Conservation (phyloP, 1,139 yeast genomes). For the Kurtzmaniella natalensis region DNA sequence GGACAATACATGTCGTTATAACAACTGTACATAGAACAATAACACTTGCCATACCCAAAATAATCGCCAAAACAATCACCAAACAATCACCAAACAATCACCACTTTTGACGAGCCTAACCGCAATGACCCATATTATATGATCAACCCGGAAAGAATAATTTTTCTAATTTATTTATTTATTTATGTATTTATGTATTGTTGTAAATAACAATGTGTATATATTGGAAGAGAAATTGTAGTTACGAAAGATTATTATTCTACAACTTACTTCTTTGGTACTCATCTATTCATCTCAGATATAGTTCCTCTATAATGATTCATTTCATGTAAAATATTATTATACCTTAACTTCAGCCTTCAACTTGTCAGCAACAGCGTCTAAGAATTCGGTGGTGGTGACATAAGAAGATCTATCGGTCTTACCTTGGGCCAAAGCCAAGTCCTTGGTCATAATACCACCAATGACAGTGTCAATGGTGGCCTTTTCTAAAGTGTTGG, state of each 20-base stretch:
- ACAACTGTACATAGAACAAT: too few relatives aligned
- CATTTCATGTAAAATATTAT: background rate
- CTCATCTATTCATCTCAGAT: background rate
- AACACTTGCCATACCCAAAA: too few relatives aligned
- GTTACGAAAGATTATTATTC: background rate
- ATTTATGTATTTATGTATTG: too few relatives aligned
- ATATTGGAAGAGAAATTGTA: too few relatives aligned
- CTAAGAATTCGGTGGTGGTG: conserved; percentile 72
- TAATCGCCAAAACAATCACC: too few relatives aligned
- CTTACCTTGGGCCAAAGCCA: conserved; percentile 70
- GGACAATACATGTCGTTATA: too few relatives aligned
- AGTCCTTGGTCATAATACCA: conserved; percentile 78
- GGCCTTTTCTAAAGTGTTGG: conserved; percentile 60
- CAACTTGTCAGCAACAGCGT: conserved; percentile 59
- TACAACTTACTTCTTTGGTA: background rate
- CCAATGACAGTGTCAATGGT: conserved; percentile 70
- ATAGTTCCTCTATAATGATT: background rate
- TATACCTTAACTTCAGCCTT: conserved; percentile 14
- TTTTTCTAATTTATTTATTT: too few relatives aligned
- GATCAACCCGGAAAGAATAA: too few relatives aligned
- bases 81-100: too few relatives aligned
- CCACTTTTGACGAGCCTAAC: too few relatives aligned
- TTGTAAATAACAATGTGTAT: too few relatives aligned
- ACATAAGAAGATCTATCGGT: conserved; percentile 64
- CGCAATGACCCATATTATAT: too few relatives aligned